Evolutionary conservation across 2,329 filamentous ascomycete species (phyloP), one percentile per base, ranked within the genome.

Genomic region (Aspergillus proliferans): DNA sequence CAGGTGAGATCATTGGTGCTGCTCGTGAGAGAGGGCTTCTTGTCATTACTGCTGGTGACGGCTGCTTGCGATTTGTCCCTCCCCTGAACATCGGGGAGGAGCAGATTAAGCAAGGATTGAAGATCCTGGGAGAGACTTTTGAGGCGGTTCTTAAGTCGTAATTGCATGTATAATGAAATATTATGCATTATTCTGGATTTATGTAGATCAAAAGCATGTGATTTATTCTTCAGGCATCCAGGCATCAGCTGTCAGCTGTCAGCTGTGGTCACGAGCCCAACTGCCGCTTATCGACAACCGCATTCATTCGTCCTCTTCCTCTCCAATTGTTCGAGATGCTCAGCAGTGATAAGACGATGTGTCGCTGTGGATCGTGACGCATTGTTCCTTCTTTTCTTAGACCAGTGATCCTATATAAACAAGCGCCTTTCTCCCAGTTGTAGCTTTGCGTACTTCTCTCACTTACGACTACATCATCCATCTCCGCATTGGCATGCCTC

Each of bases 21-120:
- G 90, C 91, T 15, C 78, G 93, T 52, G 89, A 97, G 74, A 79
- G 89, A 51, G 93, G 93, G 0, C 69, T 98, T 62, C 70, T 98
- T 51, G 77, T 98, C 51, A 96, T 98, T 63, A 96, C 90, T 1
- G 92, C 89, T 24, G 93, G 93, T 1, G 90, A 84, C 26, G 95
- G 97, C 65, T 96, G 91, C 7, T 72, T 98, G 58, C 79, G 93
- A 43, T 95, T 98, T 61, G 90, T 97, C 49, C 93, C 93, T 28
- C 87, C 88, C 52, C 73, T 98, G 63, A 83, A 84, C 5, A 87
- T 98, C 50, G 86, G 82, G 1, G 83, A 88, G 58, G 81, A 80
- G 22, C 87, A 96, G 77, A 93, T 97, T 56, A 76, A 84, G 57
- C 77, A 86, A 55, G 90, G 88, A 0, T 73, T 96, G 68, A 72